Evolutionary conservation across 1,284 basidiomycete species (phyloP).

Genomic region (Inonotus hispidus): DNA sequence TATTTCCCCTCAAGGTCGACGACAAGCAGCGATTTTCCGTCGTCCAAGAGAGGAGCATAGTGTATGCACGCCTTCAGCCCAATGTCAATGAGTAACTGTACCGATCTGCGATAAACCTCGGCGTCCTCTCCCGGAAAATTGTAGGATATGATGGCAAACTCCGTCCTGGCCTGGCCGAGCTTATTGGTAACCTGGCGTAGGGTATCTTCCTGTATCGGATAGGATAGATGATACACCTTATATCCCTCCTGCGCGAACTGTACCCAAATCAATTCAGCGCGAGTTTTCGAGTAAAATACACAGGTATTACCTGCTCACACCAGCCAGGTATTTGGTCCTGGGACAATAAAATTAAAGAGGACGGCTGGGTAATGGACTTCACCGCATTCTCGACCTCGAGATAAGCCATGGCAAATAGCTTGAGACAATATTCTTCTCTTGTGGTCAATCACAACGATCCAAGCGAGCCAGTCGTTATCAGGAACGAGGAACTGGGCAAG

Average conservation of each 20-base stretch:
- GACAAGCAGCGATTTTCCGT: slow-evolving; percentile 28
- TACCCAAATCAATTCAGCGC: background rate
- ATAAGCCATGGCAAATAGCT: background rate
- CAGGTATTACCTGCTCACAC: slow-evolving; percentile 35
- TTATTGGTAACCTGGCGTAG: slow-evolving; percentile 16
- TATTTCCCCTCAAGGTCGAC: slow-evolving; percentile 23
- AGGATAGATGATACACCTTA: slow-evolving; percentile 31
- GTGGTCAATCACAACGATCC: too few species aligned
- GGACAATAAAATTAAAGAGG: slow-evolving; percentile 28
- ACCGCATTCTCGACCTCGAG: slow-evolving; percentile 26
- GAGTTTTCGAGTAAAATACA: background rate
- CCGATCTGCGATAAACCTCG: slow-evolving; percentile 20
- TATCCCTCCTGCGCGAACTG: slow-evolving; percentile 44
- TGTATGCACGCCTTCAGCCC: slow-evolving; percentile 34
- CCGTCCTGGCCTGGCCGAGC: slow-evolving; percentile 17
- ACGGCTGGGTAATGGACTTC: slow-evolving; percentile 26
- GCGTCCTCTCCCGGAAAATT: slow-evolving; percentile 29
- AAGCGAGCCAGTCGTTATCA: too few species aligned
- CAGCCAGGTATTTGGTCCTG: slow-evolving; percentile 28
- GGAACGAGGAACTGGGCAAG: too few species aligned
- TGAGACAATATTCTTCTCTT: background rate
- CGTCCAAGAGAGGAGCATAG: slow-evolving; percentile 31
- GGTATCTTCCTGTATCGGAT: slow-evolving; percentile 23
- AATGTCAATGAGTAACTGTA: slow-evolving; percentile 14
- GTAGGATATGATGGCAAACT: slow-evolving; percentile 37